These are phyloP conservation scores for Flaveria bidentis DNA, from an alignment of 129 eudicot genomes.

Conservation along the genomic window DNA sequence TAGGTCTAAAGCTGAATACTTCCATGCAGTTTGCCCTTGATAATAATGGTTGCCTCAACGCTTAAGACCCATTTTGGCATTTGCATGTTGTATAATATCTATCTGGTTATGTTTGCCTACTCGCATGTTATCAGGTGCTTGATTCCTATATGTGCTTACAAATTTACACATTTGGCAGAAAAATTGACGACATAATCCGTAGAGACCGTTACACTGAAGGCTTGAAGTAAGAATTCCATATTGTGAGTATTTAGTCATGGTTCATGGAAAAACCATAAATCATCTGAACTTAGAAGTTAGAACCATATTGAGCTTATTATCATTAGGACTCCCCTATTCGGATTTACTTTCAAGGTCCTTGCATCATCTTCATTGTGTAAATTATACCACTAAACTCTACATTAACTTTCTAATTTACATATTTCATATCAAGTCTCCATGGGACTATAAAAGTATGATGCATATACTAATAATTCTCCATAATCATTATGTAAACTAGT, in stretches of 20 bases:
- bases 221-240: neutral
- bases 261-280: neutral
- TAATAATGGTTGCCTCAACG: neutral
- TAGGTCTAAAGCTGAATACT: neutral
- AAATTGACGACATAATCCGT: too few species aligned
- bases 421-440: neutral
- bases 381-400: neutral
- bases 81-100: neutral
- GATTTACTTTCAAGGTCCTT: neutral
- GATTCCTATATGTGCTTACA: neutral
- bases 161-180: neutral
- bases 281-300: neutral
- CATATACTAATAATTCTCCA: neutral
- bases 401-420: neutral
- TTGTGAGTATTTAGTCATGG: neutral
- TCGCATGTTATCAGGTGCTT: neutral
- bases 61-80: neutral
- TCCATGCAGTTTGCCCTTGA: neutral
- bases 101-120: neutral
- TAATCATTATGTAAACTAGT: too few species aligned
- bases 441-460: neutral
- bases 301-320: neutral
- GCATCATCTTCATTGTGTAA: neutral
- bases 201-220: neutral
- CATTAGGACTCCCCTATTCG: neutral